Conservation (phyloP, 108 stramenopile genomes). For the Epithemia pelagica region DNA sequence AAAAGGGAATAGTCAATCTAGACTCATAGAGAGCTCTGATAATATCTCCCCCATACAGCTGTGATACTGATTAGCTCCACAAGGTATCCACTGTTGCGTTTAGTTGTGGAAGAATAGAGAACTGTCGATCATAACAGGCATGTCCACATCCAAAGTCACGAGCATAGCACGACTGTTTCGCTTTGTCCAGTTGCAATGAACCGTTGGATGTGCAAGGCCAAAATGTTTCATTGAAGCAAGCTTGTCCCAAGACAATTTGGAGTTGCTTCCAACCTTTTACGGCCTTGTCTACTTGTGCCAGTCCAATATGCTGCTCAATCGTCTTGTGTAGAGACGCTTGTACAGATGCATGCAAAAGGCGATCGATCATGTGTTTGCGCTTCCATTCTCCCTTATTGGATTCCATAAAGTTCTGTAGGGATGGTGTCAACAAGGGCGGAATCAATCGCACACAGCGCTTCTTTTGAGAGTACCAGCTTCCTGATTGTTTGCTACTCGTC, state of each 20-base stretch:
- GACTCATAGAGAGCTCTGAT: too few relatives aligned
- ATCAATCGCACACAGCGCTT: conserved; percentile 3
- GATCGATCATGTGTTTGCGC: background rate
- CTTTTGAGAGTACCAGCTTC: conserved; percentile 5
- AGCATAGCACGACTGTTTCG: conserved; percentile 5
- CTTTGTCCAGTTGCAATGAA: conserved; percentile 12
- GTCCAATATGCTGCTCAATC: conserved; percentile 7
- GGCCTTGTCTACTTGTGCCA: background rate
- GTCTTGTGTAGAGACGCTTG: conserved; percentile 11
- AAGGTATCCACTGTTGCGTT: too few relatives aligned
- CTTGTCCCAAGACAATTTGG: background rate
- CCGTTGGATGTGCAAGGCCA: conserved; percentile 14
- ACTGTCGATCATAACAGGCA: conserved; percentile 9
- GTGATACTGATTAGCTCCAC: too few relatives aligned
- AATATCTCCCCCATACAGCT: too few relatives aligned
- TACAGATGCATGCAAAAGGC: conserved; percentile 8
- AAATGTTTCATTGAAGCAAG: conserved; percentile 6
- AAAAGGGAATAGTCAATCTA: too few relatives aligned
- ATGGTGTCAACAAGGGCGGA: background rate
- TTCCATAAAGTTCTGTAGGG: conserved; percentile 1
- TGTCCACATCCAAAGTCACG: conserved; percentile 23
- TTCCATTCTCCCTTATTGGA: conserved; percentile 6
- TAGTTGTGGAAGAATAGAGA: too few relatives aligned
- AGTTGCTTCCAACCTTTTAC: background rate
- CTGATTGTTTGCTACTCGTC: conserved; percentile 8